phyloP scores from a whole-genome alignment of 1,139 yeast genomes.

The Yamadazyma trypodendri region DNA sequence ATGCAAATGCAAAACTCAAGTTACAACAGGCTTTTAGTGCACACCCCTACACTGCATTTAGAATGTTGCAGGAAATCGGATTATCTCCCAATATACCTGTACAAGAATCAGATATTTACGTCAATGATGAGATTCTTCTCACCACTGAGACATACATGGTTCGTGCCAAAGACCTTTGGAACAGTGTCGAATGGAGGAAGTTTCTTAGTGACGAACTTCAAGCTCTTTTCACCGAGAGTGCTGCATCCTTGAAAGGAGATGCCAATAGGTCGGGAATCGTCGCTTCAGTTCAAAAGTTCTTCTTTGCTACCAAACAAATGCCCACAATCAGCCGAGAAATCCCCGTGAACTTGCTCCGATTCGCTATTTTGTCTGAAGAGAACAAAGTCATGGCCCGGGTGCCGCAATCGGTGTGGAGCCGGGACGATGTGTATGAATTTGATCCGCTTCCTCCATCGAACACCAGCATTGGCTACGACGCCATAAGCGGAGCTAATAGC shows the following conservation, averaged over 20 bases:
- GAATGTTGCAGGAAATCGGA: conserved; percentile 45
- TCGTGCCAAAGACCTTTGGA: conserved; percentile 52
- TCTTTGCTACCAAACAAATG: conserved; percentile 13
- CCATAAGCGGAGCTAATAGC: conserved; percentile 23
- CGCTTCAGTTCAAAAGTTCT: conserved; percentile 14
- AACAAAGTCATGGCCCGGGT: conserved; percentile 66
- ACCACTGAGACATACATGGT: conserved; percentile 53
- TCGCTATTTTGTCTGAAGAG: conserved; percentile 69
- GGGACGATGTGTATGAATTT: conserved; percentile 63
- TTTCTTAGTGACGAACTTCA: conserved; percentile 50
- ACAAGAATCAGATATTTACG: conserved; percentile 22
- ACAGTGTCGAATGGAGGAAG: conserved; percentile 40
- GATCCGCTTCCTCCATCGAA: conserved; percentile 66
- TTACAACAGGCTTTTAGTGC: conserved; percentile 50
- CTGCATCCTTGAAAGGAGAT: conserved; percentile 10
- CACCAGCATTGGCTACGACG: conserved; percentile 26
- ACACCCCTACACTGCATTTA: conserved; percentile 61
- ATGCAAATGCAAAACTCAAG: conserved; percentile 44
- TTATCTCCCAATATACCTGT: conserved; percentile 21
- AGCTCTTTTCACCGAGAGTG: conserved; percentile 23
- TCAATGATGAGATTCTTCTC: conserved; percentile 28
- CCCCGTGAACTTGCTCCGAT: conserved; percentile 62
- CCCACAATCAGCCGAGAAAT: conserved; percentile 25
- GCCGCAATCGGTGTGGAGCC: conserved; percentile 61
- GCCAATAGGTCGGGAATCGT: conserved; percentile 11